Conservation (phyloP, 768 basidiomycete genomes). For the Suillus subluteus region DNA sequence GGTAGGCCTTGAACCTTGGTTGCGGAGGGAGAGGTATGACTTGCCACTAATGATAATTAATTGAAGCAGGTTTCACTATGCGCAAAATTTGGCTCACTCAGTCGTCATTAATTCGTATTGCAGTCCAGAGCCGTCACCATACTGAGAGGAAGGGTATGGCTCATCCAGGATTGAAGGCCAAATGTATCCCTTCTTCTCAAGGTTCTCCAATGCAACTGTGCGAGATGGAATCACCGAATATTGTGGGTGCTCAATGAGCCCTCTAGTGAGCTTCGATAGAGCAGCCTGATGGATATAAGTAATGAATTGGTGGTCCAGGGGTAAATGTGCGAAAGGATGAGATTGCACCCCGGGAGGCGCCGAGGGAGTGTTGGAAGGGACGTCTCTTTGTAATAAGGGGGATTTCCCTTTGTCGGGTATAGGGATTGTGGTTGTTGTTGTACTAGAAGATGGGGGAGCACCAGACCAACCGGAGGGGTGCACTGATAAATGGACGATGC, state of each 20-base stretch:
- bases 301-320: constrained; percentile 21
- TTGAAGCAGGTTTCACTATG: not conserved
- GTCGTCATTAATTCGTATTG: constrained; percentile 35
- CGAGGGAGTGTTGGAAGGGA: constrained; percentile 7
- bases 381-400: not conserved
- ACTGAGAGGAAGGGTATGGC: constrained; percentile 28
- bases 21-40: constrained; percentile 55
- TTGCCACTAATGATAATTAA: constrained; percentile 31
- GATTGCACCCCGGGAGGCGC: constrained; percentile 6
- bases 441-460: constrained; percentile 45
- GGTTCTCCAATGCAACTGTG: constrained; percentile 25
- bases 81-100: constrained; percentile 30
- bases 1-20: constrained; percentile 52
- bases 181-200: constrained; percentile 40
- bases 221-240: not conserved
- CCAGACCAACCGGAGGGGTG: constrained; percentile 76
- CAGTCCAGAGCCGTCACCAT: constrained; percentile 28
- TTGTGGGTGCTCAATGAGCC: constrained; percentile 4
- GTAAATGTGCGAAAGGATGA: constrained; percentile 14
- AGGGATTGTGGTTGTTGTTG: constrained; percentile 17
- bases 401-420: constrained; percentile 9
- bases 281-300: constrained; percentile 31
- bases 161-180: constrained; percentile 51
- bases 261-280: constrained; percentile 20
- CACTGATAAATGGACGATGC: constrained; percentile 76